These are phyloP conservation scores for Penicillium soppii DNA, from an alignment of 495 filamentous ascomycete species.

Conservation along the genomic window DNA sequence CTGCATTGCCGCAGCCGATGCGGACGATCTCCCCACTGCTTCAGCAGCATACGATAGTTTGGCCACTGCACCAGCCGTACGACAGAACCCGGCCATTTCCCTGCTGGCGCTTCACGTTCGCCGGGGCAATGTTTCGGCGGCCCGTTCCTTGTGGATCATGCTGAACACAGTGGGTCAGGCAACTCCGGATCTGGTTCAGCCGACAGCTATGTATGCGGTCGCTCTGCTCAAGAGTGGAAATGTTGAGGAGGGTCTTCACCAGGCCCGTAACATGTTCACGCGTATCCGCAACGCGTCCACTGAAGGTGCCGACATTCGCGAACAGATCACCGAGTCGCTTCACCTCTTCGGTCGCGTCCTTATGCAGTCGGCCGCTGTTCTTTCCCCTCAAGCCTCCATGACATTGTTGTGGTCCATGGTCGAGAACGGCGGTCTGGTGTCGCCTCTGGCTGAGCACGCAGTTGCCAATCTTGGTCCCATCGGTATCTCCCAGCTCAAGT, in stretches of 20 bases:
- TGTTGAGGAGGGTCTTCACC: slow-evolving; percentile 69
- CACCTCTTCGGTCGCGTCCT: slow-evolving; percentile 69
- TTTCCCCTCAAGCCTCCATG: slow-evolving; percentile 55
- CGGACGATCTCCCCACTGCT: slow-evolving; percentile 67
- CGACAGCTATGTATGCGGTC: slow-evolving; percentile 81
- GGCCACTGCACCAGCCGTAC: slow-evolving; percentile 44
- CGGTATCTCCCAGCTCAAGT: slow-evolving; percentile 53
- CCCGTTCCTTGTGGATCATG: slow-evolving; percentile 73
- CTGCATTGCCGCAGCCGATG: slow-evolving; percentile 74
- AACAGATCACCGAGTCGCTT: slow-evolving; percentile 84
- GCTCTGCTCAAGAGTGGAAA: slow-evolving; percentile 79
- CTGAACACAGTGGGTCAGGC: slow-evolving; percentile 60
- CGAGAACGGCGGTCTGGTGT: slow-evolving; percentile 63
- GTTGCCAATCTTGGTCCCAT: slow-evolving; percentile 60
- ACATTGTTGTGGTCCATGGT: slow-evolving; percentile 72
- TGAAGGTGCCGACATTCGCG: slow-evolving; percentile 33
- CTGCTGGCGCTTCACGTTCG: slow-evolving; percentile 84
- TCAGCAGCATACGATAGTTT: slow-evolving; percentile 63
- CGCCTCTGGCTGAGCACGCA: slow-evolving; percentile 60
- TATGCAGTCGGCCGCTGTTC: slow-evolving; percentile 43
- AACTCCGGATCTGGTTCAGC: slow-evolving; percentile 72
- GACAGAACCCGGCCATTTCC: slow-evolving; percentile 70
- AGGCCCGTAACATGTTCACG: slow-evolving; percentile 79
- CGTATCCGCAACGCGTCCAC: slow-evolving; percentile 62
- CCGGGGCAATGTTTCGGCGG: slow-evolving; percentile 69